Percentiles rank a stretch among this genome's conserved stretches.
These are phyloP conservation scores for Lentinula detonsa DNA, from an alignment of 768 basidiomycete species.

Conservation along the genomic window DNA sequence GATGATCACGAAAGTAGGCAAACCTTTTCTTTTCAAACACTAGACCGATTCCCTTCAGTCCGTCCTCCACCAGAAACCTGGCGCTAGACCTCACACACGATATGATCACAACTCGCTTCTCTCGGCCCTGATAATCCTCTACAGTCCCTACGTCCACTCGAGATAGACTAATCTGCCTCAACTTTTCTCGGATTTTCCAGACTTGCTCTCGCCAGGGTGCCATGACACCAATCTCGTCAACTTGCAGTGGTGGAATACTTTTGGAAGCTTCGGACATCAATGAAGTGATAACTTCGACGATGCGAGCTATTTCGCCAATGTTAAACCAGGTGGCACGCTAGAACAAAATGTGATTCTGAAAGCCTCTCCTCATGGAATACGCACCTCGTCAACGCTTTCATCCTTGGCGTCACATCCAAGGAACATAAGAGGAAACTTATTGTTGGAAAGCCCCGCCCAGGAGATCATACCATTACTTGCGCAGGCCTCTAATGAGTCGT, in stretches of 20 bases:
- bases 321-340: slow-evolving; percentile 47
- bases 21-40: slow-evolving; percentile 43
- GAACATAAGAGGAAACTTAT: slow-evolving; percentile 36
- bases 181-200: slow-evolving; percentile 39
- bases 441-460: slow-evolving; percentile 35
- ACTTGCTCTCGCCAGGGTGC: slow-evolving; percentile 49
- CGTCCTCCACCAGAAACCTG: slow-evolving; percentile 43
- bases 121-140: slow-evolving; percentile 50
- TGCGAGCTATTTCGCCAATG: slow-evolving; percentile 35
- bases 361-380: neutral
- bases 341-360: neutral
- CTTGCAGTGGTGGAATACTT: slow-evolving; percentile 32
- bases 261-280: slow-evolving; percentile 28
- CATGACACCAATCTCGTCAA: slow-evolving; percentile 43
- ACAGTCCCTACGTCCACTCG: slow-evolving; percentile 48
- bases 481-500: slow-evolving; percentile 39
- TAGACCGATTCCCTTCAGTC: slow-evolving; percentile 37
- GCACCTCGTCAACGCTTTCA: slow-evolving; percentile 41
- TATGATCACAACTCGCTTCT: slow-evolving; percentile 43
- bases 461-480: slow-evolving; percentile 34
- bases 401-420: slow-evolving; percentile 34
- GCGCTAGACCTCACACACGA: slow-evolving; percentile 42
- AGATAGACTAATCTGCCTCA: slow-evolving; percentile 33
- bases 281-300: slow-evolving; percentile 32
- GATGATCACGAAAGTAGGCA: neutral